Conservation (phyloP, 805 yeast genomes). For the Allodekkera sacchari region DNA sequence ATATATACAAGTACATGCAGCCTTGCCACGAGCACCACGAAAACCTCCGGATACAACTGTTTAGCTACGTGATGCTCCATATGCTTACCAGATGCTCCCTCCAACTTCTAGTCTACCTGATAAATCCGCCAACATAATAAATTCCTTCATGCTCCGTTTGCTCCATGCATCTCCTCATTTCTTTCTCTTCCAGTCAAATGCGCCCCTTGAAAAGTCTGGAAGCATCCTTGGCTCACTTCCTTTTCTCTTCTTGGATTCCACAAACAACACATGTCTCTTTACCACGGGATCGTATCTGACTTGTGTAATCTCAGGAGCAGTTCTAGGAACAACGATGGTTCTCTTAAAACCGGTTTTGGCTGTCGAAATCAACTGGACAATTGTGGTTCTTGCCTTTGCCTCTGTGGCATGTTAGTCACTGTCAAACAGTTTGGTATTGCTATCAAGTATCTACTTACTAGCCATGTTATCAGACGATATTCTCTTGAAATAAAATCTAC, state of each 20-base stretch:
- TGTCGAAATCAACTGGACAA: conserved; percentile 78
- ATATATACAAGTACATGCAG: too few relatives aligned
- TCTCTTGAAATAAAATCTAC: too few relatives aligned
- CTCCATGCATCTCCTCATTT: conserved; percentile 16
- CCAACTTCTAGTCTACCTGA: too few relatives aligned
- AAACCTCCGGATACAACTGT: too few relatives aligned
- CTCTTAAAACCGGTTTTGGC: conserved; percentile 88
- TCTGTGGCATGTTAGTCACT: conserved; percentile 24
- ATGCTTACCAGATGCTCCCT: too few relatives aligned
- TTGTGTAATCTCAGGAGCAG: conserved; percentile 69
- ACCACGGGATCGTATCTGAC: conserved; percentile 85
- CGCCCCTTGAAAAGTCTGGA: conserved; percentile 39
- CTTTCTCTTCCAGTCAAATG: conserved; percentile 29
- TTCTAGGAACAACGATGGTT: conserved; percentile 73
- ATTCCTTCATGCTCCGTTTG: too few relatives aligned
- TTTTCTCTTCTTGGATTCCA: conserved; percentile 82
- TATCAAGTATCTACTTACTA: too few relatives aligned
- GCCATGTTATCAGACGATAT: too few relatives aligned
- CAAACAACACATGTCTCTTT: conserved; percentile 84
- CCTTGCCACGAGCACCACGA: too few relatives aligned
- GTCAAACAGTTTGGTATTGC: too few relatives aligned
- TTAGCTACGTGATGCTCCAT: too few relatives aligned
- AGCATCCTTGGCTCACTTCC: conserved; percentile 39
- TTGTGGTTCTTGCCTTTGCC: conserved; percentile 70
- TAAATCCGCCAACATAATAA: too few relatives aligned